Percentiles rank a stretch among this genome's conserved stretches.
These are phyloP conservation scores for Arachnomyces sp. DNA, from an alignment of 2,329 filamentous ascomycete genomes.

Conservation along the genomic window DNA sequence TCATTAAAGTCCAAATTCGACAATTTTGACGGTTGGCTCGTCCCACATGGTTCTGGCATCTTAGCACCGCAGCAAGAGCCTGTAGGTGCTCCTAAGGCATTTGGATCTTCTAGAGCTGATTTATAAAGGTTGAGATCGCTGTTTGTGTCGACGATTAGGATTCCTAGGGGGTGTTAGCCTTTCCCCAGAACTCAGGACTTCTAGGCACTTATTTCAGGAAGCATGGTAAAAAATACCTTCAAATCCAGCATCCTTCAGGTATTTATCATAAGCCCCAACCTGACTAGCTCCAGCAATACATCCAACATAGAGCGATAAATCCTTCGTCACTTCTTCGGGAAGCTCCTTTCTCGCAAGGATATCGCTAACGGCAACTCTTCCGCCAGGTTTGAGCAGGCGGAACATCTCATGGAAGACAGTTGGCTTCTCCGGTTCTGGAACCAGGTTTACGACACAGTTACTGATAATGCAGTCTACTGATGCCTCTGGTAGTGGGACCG, in stretches of 20 bases:
- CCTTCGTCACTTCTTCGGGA: constrained; percentile 39
- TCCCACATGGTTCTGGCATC: constrained; percentile 1
- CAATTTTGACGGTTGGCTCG: constrained; percentile 12
- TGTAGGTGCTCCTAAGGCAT: constrained; percentile 7
- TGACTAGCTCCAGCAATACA: constrained; percentile 52
- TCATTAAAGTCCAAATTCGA: constrained; percentile 40
- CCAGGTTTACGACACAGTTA: constrained; percentile 57
- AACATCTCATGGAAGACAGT: constrained; percentile 50
- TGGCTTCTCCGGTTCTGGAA: constrained; percentile 45
- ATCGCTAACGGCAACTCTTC: constrained; percentile 52
- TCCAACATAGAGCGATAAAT: constrained; percentile 50
- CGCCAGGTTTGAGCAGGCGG: constrained; percentile 49
- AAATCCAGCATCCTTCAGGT: constrained; percentile 45
- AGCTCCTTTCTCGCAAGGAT: constrained; percentile 47
- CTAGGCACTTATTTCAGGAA: constrained; percentile 1
- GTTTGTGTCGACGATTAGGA: constrained; percentile 39
- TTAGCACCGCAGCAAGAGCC: constrained; percentile 13
- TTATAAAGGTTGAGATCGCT: constrained; percentile 43
- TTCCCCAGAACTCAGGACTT: background rate
- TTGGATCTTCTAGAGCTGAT: constrained; percentile 14
- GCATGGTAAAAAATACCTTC: constrained; percentile 25
- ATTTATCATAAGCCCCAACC: constrained; percentile 45
- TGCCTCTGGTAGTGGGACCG: constrained; percentile 35
- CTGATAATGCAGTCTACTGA: constrained; percentile 51
- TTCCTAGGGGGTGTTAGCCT: constrained; percentile 22